Conservation (phyloP, 2,329 filamentous ascomycete species). For the Apiospora koreana region DNA sequence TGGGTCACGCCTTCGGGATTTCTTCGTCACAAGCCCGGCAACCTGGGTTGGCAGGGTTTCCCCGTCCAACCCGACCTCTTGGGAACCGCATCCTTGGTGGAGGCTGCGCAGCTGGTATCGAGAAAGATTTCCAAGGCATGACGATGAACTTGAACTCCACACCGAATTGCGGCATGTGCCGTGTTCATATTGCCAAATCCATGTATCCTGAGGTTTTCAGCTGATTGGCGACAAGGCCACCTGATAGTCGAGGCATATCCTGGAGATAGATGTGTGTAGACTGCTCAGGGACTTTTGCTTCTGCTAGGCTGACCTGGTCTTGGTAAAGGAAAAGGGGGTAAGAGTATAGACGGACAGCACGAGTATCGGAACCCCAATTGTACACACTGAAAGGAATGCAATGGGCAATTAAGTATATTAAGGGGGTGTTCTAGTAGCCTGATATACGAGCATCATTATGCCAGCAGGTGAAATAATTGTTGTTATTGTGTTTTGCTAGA, state of each 20-base stretch:
- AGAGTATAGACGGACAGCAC: no score
- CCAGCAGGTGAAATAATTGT: not conserved
- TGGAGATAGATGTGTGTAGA: not conserved
- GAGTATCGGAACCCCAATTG: no score
- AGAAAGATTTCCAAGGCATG: not conserved
- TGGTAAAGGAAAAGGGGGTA: no score
- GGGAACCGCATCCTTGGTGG: not conserved
- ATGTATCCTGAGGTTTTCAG: not conserved
- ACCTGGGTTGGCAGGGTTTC: not conserved
- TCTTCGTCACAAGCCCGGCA: not conserved
- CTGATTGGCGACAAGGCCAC: not conserved
- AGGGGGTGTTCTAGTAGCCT: not conserved
- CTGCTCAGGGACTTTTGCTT: not conserved
- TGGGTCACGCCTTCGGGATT: not conserved
- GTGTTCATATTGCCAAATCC: not conserved
- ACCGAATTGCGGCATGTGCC: not conserved
- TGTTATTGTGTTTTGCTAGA: not conserved
- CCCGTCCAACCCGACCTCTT: not conserved
- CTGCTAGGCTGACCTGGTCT: no score
- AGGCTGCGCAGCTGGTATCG: not conserved
- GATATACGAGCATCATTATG: not conserved
- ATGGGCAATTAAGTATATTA: no score
- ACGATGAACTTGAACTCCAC: not conserved
- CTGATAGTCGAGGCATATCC: not conserved
- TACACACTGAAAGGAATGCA: no score